A percentile compares a stretch with the other conserved stretches of the same genome.
These are phyloP conservation scores for Solanum microdontum DNA, from an alignment of 257 asterid genomes.

Conservation along the genomic window DNA sequence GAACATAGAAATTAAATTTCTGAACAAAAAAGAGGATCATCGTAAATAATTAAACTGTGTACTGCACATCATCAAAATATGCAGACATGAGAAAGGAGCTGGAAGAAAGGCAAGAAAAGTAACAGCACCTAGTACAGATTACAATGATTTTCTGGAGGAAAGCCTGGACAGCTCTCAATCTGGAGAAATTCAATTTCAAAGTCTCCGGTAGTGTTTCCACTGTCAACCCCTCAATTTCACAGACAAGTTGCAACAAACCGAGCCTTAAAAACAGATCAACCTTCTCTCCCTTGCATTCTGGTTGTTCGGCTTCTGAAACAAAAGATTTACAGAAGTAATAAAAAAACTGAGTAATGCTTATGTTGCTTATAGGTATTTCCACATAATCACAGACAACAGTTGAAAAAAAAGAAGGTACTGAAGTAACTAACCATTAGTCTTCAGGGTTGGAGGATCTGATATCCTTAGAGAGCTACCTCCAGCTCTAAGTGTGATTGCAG, in stretches of 20 bases:
- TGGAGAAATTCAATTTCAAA: conserved; percentile 8
- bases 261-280: conserved; percentile 14
- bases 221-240: conserved; percentile 8
- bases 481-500: conserved; percentile 6
- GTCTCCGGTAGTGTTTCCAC: conserved; percentile 13
- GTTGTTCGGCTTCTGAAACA: conserved; percentile 1
- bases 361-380: neutral
- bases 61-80: neutral
- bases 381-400: neutral
- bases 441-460: neutral
- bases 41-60: neutral
- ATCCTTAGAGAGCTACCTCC: conserved; percentile 5
- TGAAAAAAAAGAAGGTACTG: neutral
- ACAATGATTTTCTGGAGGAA: conserved; percentile 11
- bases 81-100: neutral
- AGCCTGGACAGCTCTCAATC: conserved; percentile 10
- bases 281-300: conserved; percentile 11
- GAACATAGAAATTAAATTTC: neutral
- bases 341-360: neutral
- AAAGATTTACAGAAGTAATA: neutral
- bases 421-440: conserved; percentile 1
- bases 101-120: neutral
- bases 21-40: neutral
- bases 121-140: conserved; percentile 8
- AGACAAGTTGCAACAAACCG: conserved; percentile 10